Evolutionary conservation across 352 stramenopile genomes (phyloP), one percentile per base, ranked within the genome.

Genomic region (Phytophthora rubi): DNA sequence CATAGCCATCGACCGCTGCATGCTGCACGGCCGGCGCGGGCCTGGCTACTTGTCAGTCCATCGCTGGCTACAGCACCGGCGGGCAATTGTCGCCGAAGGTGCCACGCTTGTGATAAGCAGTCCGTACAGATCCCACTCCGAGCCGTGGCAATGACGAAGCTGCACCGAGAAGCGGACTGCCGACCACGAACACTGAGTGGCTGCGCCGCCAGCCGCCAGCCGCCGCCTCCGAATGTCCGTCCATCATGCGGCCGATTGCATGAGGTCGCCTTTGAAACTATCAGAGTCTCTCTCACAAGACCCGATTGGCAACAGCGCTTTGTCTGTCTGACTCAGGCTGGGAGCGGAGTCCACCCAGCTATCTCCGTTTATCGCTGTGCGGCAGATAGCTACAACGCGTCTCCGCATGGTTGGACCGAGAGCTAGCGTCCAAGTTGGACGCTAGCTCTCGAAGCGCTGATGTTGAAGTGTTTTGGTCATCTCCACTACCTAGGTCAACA

Each of bases 1-100:
- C 45, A 45, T 39, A 9, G 45, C 62, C n/a, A 6, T 33, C 44
- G 39, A 47, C 10, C 15, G 13, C 39, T 47, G 39, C 23, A 16
- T 7, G 55, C 53, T 61, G 42, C 33, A 39, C 23, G 23, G 23
- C 23, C 23, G 23, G 23, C 23, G 23, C 39, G 18, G 55, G 37
- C 53, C 53, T 69, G 53, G 53, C 63, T 65, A 70, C 54, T 65
- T 23, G 45, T 70, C 55, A 70, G 54, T 26, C 59, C 37, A 32
- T 47, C 26, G 48, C 48, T 53, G 59, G 39, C 42, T 54, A 39
- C 33, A 26, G 23, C 23, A 26, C 23, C 33, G 33, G 33, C 33
- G 33, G 33, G 33, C 33, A 39, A 39, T 39, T 66, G 59, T 53
- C 59, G 49, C 59, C 59, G 59, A 67, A 28, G 8, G 37, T 67